These are phyloP conservation scores for Phytophthora rubi DNA, from an alignment of 352 stramenopile species.

Conservation along the genomic window DNA sequence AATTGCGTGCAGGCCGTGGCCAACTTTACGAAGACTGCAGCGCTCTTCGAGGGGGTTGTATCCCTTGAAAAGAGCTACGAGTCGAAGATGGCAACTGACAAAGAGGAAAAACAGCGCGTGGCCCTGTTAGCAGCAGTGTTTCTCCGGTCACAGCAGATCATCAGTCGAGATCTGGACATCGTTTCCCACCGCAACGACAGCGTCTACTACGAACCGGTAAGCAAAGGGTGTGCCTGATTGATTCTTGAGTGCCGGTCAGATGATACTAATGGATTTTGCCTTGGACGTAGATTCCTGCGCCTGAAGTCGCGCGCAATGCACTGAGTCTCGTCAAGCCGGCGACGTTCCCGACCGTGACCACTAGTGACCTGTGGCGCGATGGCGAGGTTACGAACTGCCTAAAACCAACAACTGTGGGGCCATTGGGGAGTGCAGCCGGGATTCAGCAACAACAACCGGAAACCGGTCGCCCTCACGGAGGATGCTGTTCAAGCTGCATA, in stretches of 20 bases:
- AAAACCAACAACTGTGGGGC: constrained; percentile 24
- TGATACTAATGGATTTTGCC: neutral
- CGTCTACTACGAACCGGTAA: constrained; percentile 73
- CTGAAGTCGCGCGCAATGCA: constrained; percentile 43
- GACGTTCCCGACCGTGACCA: constrained; percentile 36
- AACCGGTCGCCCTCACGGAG: constrained; percentile 21
- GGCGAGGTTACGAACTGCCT: constrained; percentile 56
- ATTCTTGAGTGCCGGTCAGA: neutral
- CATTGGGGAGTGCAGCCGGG: constrained; percentile 1
- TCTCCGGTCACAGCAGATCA: constrained; percentile 65
- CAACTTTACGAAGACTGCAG: constrained; percentile 58
- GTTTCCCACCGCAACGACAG: constrained; percentile 71
- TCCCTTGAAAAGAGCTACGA: constrained; percentile 51
- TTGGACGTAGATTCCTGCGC: constrained; percentile 48
- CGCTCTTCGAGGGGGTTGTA: constrained; percentile 39
- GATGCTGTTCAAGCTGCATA: constrained; percentile 54
- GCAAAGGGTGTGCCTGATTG: neutral
- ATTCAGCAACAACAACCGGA: constrained; percentile 26
- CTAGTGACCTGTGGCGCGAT: constrained; percentile 58
- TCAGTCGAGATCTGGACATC: constrained; percentile 74
- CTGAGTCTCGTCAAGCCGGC: constrained; percentile 62
- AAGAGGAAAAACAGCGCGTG: constrained; percentile 46
- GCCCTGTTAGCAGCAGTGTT: constrained; percentile 50
- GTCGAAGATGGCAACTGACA: constrained; percentile 35
- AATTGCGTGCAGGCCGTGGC: constrained; percentile 65